phyloP scores from a whole-genome alignment of 805 yeast species.

The Teunomyces lycoperdinae region DNA sequence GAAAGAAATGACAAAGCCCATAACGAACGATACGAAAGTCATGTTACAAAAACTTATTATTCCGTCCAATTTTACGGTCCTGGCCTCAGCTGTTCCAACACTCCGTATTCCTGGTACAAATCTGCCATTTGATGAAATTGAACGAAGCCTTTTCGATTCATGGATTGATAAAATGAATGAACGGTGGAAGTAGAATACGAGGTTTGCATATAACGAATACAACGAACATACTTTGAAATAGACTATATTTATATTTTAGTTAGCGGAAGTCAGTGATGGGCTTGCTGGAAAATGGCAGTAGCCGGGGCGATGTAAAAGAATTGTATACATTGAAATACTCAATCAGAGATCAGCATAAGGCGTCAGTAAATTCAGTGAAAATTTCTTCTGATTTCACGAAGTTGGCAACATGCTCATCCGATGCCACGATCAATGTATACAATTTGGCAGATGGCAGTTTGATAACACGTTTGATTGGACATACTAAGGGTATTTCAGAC shows the following conservation, averaged over 20 bases:
- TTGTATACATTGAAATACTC: conserved; percentile 14
- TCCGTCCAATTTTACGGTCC: conserved; percentile 26
- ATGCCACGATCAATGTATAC: conserved; percentile 26
- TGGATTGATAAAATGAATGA: conserved; percentile 40
- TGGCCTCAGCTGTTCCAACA: background rate
- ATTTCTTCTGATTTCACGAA: conserved; percentile 59
- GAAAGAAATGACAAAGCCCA: conserved; percentile 30
- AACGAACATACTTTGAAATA: background rate
- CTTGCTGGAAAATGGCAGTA: background rate
- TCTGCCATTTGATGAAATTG: conserved; percentile 38
- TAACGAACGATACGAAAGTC: conserved; percentile 9
- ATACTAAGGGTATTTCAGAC: conserved; percentile 69
- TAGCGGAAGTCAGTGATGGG: background rate
- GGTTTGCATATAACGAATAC: background rate
- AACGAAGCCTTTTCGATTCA: conserved; percentile 35
- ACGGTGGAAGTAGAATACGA: background rate
- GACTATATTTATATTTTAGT: too few species aligned
- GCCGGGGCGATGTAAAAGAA: conserved; percentile 3
- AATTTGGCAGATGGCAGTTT: conserved; percentile 24
- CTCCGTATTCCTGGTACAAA: background rate
- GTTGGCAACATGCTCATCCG: conserved; percentile 51
- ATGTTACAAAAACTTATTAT: conserved; percentile 31
- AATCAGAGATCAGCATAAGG: conserved; percentile 2
- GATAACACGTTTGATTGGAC: conserved; percentile 47
- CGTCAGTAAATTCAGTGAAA: conserved; percentile 44